Conservation (phyloP, 495 filamentous ascomycete species). For the Daldinia caldariorum region DNA sequence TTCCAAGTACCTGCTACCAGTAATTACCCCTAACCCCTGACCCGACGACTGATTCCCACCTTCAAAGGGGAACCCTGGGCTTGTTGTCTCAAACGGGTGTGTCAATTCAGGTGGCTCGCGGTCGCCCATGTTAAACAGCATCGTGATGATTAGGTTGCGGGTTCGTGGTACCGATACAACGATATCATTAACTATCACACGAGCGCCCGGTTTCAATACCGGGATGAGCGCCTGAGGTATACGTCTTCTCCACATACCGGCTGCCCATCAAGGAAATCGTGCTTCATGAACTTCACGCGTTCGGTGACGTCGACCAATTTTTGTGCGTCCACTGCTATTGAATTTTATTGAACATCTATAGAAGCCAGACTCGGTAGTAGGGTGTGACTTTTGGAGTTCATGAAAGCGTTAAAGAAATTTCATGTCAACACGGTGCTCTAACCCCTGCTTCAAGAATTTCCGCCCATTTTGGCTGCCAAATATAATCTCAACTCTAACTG, state of each 20-base stretch:
- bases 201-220: not conserved
- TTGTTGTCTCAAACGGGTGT: not conserved
- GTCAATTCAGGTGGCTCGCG: not conserved
- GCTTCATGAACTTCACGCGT: too few species aligned
- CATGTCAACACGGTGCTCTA: too few species aligned
- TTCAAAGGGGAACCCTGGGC: not conserved
- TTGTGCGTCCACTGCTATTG: not conserved
- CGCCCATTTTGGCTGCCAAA: too few species aligned
- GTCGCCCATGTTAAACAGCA: not conserved
- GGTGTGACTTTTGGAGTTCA: too few species aligned
- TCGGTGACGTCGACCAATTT: not conserved
- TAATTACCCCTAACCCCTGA: not conserved
- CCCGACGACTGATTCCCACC: not conserved
- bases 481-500: too few species aligned
- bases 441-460: too few species aligned
- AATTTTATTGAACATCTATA: too few species aligned
- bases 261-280: too few species aligned
- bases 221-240: too few species aligned
- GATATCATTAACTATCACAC: not conserved
- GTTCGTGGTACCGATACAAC: not conserved
- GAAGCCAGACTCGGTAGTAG: too few species aligned
- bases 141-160: not conserved
- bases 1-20: not conserved
- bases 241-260: too few species aligned
- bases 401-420: too few species aligned